phyloP scores from a whole-genome alignment of 192 early-diverging fungal genomes.

The Podila verticillata region DNA sequence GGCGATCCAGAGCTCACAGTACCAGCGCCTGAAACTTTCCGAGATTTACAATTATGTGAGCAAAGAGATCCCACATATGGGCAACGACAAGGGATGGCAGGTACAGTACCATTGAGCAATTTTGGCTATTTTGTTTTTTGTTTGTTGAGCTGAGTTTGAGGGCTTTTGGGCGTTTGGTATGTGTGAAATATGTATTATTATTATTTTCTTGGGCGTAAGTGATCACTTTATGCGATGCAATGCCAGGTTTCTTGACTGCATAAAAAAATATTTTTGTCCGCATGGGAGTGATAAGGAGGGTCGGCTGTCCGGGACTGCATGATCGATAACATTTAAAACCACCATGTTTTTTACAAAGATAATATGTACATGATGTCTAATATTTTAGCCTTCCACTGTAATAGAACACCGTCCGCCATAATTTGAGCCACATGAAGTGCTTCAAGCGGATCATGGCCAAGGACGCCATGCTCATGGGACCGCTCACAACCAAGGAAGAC shows the following conservation, averaged over 20 bases:
- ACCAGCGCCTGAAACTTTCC: conserved; percentile 21
- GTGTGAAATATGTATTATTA: too few species aligned
- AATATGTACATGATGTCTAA: neutral
- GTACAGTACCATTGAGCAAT: too few species aligned
- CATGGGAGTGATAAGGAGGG: too few species aligned
- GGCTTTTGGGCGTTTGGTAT: neutral
- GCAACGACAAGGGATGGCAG: conserved; percentile 28
- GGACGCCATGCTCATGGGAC: neutral
- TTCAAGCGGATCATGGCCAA: conserved; percentile 11
- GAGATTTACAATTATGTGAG: conserved; percentile 24
- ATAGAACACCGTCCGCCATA: conserved; percentile 30
- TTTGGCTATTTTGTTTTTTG: neutral
- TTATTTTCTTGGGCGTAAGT: neutral
- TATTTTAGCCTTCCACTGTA: too few species aligned
- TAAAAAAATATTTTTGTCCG: too few species aligned
- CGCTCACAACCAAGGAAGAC: neutral
- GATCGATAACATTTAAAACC: neutral
- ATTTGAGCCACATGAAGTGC: conserved; percentile 20
- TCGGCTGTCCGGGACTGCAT: neutral
- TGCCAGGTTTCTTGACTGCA: too few species aligned
- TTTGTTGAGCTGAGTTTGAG: neutral
- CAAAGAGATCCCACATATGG: conserved; percentile 20
- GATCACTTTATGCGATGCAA: too few species aligned
- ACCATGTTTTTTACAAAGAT: too few species aligned
- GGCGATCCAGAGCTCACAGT: conserved; percentile 12